Evolutionary conservation across 2,329 filamentous ascomycete genomes (phyloP), one percentile per base, ranked within the genome.

Genomic region (Cercospora sesami): DNA sequence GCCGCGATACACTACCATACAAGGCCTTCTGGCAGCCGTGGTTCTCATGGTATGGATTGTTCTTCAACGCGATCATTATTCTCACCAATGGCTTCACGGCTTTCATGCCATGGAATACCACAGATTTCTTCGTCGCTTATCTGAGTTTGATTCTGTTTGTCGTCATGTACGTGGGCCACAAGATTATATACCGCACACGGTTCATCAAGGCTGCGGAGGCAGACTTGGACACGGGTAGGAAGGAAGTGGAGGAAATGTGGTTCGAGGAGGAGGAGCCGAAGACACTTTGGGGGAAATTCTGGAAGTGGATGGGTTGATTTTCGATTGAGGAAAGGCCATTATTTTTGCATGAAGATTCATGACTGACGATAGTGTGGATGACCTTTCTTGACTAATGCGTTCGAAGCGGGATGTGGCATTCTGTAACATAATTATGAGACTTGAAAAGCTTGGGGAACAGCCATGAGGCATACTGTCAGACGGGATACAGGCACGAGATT

Each of bases 71-170:
- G 60, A 77, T 91, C 71, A 94, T 94, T 87, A 87, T 89, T 0
- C 87, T 94, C 71, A 88, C 93, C 1, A 87, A 90, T 16, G 92
- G 91, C 0, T 95, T 93, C 72, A 86, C 89, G 0, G 90, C 94
- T 1, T 95, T 94, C 74, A 77, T 94, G 3, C 83, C 85, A 4
- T 94, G 90, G 91, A 84, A 87, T 68, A 76, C 90, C 0, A 85
- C 89, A 6, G 87, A 86, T 6, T 95, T 94, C 77, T 78, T 94
- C 30, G 92, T 93, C 78, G 82, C 80, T 3, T 94, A 94, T 78
- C 87, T 89, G 60, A 92, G 92, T 84, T 86, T 94, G 61, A 86
- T 85, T 5, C 80, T 93, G 1, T 92, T 91, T 75, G 91, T 90
- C 0, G 71, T 89, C 0, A 80, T 94, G 2, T 94, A 87, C 76